Conservation (phyloP, 768 basidiomycete species). For the Myochromella boudieri region DNA sequence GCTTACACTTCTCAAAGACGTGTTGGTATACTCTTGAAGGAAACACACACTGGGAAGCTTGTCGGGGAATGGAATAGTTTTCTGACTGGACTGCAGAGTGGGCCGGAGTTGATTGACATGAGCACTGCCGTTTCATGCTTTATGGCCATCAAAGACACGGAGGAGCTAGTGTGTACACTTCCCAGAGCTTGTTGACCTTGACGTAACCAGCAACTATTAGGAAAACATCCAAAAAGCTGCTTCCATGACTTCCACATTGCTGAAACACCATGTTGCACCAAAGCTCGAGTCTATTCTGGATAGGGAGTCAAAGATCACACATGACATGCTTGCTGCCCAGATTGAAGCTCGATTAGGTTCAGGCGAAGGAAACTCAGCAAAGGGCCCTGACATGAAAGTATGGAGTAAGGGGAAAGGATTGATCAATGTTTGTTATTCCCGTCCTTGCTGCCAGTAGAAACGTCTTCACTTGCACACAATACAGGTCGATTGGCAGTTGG, state of each 20-base stretch:
- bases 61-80: conserved; percentile 82
- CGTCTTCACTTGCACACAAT: too few species aligned
- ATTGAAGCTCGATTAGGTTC: conserved; percentile 89
- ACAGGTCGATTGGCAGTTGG: conserved; percentile 85
- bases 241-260: conserved; percentile 78
- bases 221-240: conserved; percentile 77
- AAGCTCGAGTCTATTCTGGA: conserved; percentile 92
- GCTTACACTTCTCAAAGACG: conserved; percentile 60
- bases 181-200: not conserved
- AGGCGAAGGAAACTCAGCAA: conserved; percentile 72
- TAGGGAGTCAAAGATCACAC: conserved; percentile 85
- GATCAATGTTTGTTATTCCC: conserved; percentile 56
- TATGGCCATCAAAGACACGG: conserved; percentile 87
- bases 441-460: conserved; percentile 7
- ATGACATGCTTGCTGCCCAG: conserved; percentile 81
- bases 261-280: conserved; percentile 81
- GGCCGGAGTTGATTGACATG: conserved; percentile 81
- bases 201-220: conserved; percentile 36
- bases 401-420: conserved; percentile 81
- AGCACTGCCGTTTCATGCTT: conserved; percentile 70
- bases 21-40: conserved; percentile 80
- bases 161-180: conserved; percentile 73
- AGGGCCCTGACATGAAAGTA: conserved; percentile 89
- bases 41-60: conserved; percentile 82
- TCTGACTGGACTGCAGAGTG: conserved; percentile 49